Conservation (phyloP, 805 yeast genomes). For the Wickerhamomyces bovis region DNA sequence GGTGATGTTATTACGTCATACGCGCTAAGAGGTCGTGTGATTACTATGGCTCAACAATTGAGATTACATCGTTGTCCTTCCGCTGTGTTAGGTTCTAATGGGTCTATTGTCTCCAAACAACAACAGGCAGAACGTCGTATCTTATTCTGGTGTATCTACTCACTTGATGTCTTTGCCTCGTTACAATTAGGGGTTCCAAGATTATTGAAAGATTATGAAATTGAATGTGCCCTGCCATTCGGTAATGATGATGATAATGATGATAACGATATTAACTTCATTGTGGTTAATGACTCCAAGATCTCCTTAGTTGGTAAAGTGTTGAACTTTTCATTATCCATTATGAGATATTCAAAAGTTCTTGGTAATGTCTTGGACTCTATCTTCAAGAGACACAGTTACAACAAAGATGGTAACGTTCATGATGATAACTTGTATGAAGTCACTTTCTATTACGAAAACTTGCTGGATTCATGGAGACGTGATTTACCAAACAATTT, state of each 20-base stretch:
- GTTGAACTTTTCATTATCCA: slow-evolving; percentile 51
- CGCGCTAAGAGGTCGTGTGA: slow-evolving; percentile 66
- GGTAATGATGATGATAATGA: slow-evolving; percentile 35
- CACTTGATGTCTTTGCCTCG: slow-evolving; percentile 69
- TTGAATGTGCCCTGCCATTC: slow-evolving; percentile 82
- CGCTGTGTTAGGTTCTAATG: slow-evolving; percentile 64
- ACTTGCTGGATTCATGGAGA: slow-evolving; percentile 74
- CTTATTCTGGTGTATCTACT: slow-evolving; percentile 78
- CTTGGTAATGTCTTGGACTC: slow-evolving; percentile 69
- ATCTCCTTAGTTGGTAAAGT: slow-evolving; percentile 68
- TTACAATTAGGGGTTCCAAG: slow-evolving; percentile 80
- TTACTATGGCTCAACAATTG: slow-evolving; percentile 80
- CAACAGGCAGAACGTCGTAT: slow-evolving; percentile 82
- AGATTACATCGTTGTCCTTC: slow-evolving; percentile 84
- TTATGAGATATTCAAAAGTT: slow-evolving; percentile 66
- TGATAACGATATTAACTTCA: slow-evolving; percentile 46
- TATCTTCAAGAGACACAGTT: slow-evolving; percentile 50
- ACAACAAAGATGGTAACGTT: slow-evolving; percentile 2
- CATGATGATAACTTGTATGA: slow-evolving; percentile 21
- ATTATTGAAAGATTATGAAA: slow-evolving; percentile 69
- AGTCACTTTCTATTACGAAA: slow-evolving; percentile 44
- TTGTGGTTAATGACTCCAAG: slow-evolving; percentile 52
- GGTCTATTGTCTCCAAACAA: slow-evolving; percentile 55
- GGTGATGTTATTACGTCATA: slow-evolving; percentile 74
- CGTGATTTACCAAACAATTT: slow-evolving; percentile 57